phyloP scores from a whole-genome alignment of 192 early-diverging fungal genomes.

The Podila epigama region DNA sequence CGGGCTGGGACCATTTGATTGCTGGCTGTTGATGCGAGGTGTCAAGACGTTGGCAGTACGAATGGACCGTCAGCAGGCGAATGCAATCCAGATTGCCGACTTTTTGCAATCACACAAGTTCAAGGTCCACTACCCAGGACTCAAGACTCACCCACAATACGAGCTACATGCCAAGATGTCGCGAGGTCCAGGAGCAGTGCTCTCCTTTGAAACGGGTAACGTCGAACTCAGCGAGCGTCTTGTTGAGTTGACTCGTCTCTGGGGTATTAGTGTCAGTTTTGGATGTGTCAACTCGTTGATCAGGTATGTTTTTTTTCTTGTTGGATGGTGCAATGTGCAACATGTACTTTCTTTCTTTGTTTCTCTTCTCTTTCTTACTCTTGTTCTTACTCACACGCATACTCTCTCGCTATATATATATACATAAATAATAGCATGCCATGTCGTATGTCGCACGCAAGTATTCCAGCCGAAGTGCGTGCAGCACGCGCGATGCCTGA shows the following conservation, averaged over 20 bases:
- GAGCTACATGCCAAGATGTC: conserved; percentile 82
- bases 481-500: conserved; percentile 91
- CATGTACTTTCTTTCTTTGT: too few relatives aligned
- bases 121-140: conserved; percentile 90
- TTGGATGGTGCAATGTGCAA: conserved; percentile 19
- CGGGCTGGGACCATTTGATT: conserved; percentile 91
- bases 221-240: conserved; percentile 78
- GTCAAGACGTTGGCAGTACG: conserved; percentile 96
- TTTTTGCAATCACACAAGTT: conserved; percentile 83
- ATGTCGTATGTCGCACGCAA: conserved; percentile 97
- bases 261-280: conserved; percentile 96
- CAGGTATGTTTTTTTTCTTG: conserved; percentile 59
- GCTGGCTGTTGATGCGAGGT: conserved; percentile 91
- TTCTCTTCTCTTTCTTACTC: conserved; percentile 1
- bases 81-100: conserved; percentile 78
- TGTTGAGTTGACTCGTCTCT: conserved; percentile 84
- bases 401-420: too few relatives aligned
- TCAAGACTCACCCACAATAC: conserved; percentile 83
- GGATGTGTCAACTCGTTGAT: conserved; percentile 98
- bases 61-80: conserved; percentile 93
- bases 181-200: conserved; percentile 88
- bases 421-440: conserved; percentile 97
- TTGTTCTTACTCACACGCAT: background rate
- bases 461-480: conserved; percentile 90
- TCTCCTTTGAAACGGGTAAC: conserved; percentile 94